phyloP scores from a whole-genome alignment of 352 stramenopile genomes.

The Phytophthora fragariaefolia region DNA sequence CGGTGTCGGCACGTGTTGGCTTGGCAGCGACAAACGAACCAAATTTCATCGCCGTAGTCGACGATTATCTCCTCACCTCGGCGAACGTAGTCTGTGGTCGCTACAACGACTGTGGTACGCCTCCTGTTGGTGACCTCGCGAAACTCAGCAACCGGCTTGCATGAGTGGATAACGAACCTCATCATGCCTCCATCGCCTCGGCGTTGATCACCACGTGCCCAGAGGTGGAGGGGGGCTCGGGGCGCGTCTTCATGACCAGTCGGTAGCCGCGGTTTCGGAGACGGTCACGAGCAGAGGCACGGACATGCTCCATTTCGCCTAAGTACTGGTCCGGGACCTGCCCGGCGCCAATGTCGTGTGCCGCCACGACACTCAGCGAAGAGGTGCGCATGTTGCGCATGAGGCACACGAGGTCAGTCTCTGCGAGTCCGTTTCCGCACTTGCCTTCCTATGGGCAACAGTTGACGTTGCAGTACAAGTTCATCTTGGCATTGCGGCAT shows the following conservation, averaged over 20 bases:
- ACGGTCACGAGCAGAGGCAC: background rate
- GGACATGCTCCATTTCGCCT: conserved; percentile 11
- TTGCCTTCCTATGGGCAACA: conserved; percentile 9
- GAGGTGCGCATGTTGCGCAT: conserved; percentile 1
- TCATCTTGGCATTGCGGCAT: conserved; percentile 4
- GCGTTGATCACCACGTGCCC: conserved; percentile 6
- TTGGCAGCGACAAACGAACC: conserved; percentile 13
- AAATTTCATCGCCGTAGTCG: conserved; percentile 15
- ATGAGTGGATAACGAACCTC: conserved; percentile 11
- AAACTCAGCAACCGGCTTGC: conserved; percentile 2
- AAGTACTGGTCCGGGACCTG: conserved; percentile 9
- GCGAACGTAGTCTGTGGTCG: background rate
- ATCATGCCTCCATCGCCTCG: conserved; percentile 6
- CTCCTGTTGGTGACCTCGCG: conserved; percentile 14
- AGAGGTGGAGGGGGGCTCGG: background rate
- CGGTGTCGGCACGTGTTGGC: background rate
- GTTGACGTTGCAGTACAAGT: conserved; percentile 15
- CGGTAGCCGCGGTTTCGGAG: background rate
- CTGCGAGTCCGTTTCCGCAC: conserved; percentile 13
- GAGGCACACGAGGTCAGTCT: conserved; percentile 1
- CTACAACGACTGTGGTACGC: conserved; percentile 10
- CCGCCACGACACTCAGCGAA: background rate
- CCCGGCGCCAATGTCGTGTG: conserved; percentile 3
- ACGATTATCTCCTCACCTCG: conserved; percentile 12
- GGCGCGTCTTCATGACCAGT: background rate